phyloP scores from a whole-genome alignment of 2,329 filamentous ascomycete genomes.

The Aspergillus hiratsukae region DNA sequence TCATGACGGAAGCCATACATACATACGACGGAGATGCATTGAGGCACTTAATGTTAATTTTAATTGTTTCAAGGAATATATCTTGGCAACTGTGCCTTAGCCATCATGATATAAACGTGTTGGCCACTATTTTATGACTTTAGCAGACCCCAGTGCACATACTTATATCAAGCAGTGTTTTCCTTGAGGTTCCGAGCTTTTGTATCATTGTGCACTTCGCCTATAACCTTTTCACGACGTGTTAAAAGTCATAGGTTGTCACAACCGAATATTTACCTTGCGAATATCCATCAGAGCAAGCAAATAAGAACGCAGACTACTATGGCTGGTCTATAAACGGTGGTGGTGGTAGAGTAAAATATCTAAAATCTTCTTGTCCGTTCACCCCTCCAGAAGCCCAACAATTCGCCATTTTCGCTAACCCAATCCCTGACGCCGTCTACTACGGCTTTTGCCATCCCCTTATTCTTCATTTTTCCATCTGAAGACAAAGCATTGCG shows the following conservation, averaged over 20 bases:
- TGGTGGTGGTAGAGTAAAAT: not conserved
- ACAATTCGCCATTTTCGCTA: conserved; percentile 57
- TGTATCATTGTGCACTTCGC: not conserved
- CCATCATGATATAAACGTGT: not conserved
- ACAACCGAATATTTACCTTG: not conserved
- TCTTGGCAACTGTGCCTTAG: conserved; percentile 1
- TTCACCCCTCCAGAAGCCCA: conserved; percentile 60
- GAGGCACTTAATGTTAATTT: conserved; percentile 34
- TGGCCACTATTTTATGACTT: not conserved
- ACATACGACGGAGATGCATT: conserved; percentile 14
- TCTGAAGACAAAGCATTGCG: conserved; percentile 24
- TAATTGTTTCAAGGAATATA: conserved; percentile 23
- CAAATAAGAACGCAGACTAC: not conserved
- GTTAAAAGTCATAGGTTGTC: too few relatives aligned
- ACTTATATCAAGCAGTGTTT: not conserved
- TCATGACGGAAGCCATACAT: conserved; percentile 18
- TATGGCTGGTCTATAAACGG: not conserved
- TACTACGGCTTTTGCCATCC: conserved; percentile 61
- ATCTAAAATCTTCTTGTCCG: conserved; percentile 43
- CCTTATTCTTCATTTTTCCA: conserved; percentile 48
- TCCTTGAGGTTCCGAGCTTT: not conserved
- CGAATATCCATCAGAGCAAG: not conserved
- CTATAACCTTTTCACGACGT: not conserved
- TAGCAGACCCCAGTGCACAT: not conserved
- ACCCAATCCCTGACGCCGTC: conserved; percentile 58